Base-by-base conservation (phyloP, 2,329 filamentous ascomycete genomes). In the Fusarium equiseti region DNA sequence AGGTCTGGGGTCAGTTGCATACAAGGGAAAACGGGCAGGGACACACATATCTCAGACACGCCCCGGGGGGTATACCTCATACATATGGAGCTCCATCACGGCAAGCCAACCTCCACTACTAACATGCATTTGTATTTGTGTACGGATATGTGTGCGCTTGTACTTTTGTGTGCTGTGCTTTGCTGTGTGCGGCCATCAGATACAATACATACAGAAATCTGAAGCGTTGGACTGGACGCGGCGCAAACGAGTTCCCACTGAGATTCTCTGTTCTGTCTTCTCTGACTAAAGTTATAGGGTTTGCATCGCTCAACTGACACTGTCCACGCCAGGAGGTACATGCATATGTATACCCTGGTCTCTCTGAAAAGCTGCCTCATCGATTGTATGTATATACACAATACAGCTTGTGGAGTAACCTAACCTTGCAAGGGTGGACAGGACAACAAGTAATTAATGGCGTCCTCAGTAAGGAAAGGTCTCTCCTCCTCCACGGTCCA, bases 121-220 rank as follows among this genome's bases (percentile, higher is more conserved):
- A 48, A 57, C 58, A 68, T 72, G 56, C 54, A 63, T 73, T 71
- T 69, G 62, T 68, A 58, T 66, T 58, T 73, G 58, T 70, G 66
- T 73, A 59, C 70, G 62, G 66, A 57, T 66, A 59, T 73, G 58
- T 70, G 66, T 73, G 62, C 69, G 68, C 75, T 53, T 73, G 70
- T 73, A 70, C 73, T 63, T 70, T 63, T 71, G 61, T 61, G 52
- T 63, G 63, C 44, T 63, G 20, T 59, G 31, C 45, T 40, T 57
- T 64, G 49, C 57, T 49, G 53, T 73, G 64, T 72, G 59, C 46
- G 55, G 68, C 69, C 61, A 62, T 65, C 57, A 66, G 58, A 68
- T 72, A 66, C 70, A 29, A 29, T 29, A 18, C 35, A 38, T n/a
- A 38, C 35, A 38, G 35, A 68, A 65, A 56, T 42, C 55, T 59